Conservation (phyloP, 108 stramenopile species). For the Nannochloropsis gaditana region DNA sequence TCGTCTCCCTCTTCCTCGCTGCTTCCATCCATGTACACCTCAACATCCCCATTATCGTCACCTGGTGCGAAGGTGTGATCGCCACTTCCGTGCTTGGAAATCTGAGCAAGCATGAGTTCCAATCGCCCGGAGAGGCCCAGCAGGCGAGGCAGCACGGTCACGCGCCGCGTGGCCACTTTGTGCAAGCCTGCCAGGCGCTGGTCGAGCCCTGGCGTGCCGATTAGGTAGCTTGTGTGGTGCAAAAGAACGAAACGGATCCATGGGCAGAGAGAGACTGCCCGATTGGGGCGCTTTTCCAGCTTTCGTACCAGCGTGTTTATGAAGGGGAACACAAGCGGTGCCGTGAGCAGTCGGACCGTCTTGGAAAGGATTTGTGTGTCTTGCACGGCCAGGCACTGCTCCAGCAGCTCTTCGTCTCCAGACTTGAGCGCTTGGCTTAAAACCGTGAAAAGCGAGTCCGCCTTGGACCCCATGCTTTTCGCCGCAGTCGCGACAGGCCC, state of each 20-base stretch:
- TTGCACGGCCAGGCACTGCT: constrained; percentile 28
- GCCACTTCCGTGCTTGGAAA: constrained; percentile 6
- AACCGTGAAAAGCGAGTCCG: constrained; percentile 35
- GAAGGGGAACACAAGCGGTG: constrained; percentile 29
- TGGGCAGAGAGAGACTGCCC: constrained; percentile 29
- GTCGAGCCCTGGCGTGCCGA: constrained; percentile 29
- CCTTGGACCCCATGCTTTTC: constrained; percentile 22
- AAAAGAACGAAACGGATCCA: constrained; percentile 34
- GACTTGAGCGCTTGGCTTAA: constrained; percentile 35
- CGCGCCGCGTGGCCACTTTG: constrained; percentile 35
- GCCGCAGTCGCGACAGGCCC: background rate
- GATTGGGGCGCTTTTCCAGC: constrained; percentile 38
- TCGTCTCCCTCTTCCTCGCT: background rate
- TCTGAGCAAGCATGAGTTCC: constrained; percentile 30
- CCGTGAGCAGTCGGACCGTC: constrained; percentile 31
- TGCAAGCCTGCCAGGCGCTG: constrained; percentile 36
- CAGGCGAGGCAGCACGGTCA: constrained; percentile 31
- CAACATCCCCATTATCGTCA: background rate
- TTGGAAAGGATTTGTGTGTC: constrained; percentile 28
- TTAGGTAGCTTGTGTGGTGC: constrained; percentile 37
- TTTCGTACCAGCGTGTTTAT: constrained; percentile 35
- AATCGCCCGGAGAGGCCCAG: constrained; percentile 30
- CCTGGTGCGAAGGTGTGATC: background rate
- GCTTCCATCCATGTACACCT: constrained; percentile 11
- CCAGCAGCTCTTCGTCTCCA: constrained; percentile 35